A percentile compares a stretch with the other conserved stretches of the same genome.
These are phyloP conservation scores for Aureobasidium sp. DNA, from an alignment of 2,329 filamentous ascomycete genomes.

Conservation along the genomic window DNA sequence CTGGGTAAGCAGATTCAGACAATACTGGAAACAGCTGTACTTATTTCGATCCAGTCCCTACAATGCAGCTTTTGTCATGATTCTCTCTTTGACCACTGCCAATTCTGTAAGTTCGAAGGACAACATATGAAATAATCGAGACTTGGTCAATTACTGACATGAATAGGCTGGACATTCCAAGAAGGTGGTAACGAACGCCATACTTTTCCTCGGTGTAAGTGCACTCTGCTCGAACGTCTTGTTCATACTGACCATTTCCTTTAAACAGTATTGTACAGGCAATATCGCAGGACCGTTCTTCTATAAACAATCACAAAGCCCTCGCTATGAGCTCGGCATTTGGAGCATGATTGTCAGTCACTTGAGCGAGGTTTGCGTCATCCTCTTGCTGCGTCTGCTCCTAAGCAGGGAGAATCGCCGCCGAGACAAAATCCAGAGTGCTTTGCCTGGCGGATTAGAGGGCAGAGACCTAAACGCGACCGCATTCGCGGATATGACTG, in stretches of 20 bases:
- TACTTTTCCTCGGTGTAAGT: conserved; percentile 45
- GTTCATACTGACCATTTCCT: neutral
- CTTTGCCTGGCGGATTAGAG: conserved; percentile 37
- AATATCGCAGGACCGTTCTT: conserved; percentile 58
- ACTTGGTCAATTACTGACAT: neutral
- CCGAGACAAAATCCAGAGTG: conserved; percentile 40
- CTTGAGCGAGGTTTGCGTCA: conserved; percentile 41
- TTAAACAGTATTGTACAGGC: conserved; percentile 42
- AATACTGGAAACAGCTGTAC: conserved; percentile 19
- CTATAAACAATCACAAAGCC: conserved; percentile 47
- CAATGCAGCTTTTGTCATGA: conserved; percentile 43
- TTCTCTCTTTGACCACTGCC: conserved; percentile 39
- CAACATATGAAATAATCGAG: neutral
- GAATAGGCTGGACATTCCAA: conserved; percentile 45
- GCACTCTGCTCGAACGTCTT: neutral
- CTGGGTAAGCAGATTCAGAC: conserved; percentile 25
- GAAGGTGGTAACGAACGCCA: conserved; percentile 55
- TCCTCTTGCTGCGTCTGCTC: conserved; percentile 37
- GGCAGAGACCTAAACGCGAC: conserved; percentile 41
- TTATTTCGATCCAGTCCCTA: conserved; percentile 31
- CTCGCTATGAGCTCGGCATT: conserved; percentile 43
- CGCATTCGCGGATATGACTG: conserved; percentile 47
- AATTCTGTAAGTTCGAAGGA: conserved; percentile 36
- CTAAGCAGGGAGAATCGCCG: conserved; percentile 36
- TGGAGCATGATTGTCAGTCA: conserved; percentile 51